Percentiles rank a stretch among this genome's conserved stretches.
phyloP scores from a whole-genome alignment of 257 asterid genomes.

The Hygrophila difformis region DNA sequence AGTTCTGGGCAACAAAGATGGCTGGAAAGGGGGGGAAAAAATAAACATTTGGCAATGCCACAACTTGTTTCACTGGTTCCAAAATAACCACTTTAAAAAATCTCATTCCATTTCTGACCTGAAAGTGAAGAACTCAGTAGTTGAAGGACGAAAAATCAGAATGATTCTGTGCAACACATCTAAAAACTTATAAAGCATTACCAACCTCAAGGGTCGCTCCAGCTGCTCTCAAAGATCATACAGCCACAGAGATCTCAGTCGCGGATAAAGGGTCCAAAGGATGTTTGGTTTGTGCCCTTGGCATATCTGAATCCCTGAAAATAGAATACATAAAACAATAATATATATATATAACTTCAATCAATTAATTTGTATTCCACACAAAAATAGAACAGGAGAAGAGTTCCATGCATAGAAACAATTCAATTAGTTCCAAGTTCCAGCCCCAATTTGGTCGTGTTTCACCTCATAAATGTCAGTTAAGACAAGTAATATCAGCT shows the following conservation, averaged over 20 bases:
- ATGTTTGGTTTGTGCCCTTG: slow-evolving; percentile 73
- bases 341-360: background rate
- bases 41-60: slow-evolving; percentile 94
- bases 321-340: too few relatives aligned
- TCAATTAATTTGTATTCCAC: background rate
- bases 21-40: slow-evolving; percentile 97
- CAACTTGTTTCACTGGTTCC: slow-evolving; percentile 82
- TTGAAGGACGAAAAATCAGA: slow-evolving; percentile 1
- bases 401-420: too few relatives aligned
- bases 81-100: slow-evolving; percentile 81
- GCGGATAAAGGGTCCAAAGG: slow-evolving; percentile 94
- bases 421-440: too few relatives aligned
- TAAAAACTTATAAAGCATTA: too few relatives aligned
- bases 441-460: too few relatives aligned
- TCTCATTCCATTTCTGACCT: slow-evolving; percentile 96
- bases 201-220: slow-evolving; percentile 99
- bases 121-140: slow-evolving; percentile 15
- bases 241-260: slow-evolving; percentile 84
- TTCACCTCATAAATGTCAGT: too few relatives aligned
- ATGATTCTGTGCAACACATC: slow-evolving; percentile 18
- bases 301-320: slow-evolving; percentile 52
- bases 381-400: too few relatives aligned
- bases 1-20: slow-evolving; percentile 67
- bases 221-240: slow-evolving; percentile 89
- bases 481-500: too few relatives aligned